These are phyloP conservation scores for Clausena lansium DNA, from an alignment of 345 rosid species.

Conservation along the genomic window DNA sequence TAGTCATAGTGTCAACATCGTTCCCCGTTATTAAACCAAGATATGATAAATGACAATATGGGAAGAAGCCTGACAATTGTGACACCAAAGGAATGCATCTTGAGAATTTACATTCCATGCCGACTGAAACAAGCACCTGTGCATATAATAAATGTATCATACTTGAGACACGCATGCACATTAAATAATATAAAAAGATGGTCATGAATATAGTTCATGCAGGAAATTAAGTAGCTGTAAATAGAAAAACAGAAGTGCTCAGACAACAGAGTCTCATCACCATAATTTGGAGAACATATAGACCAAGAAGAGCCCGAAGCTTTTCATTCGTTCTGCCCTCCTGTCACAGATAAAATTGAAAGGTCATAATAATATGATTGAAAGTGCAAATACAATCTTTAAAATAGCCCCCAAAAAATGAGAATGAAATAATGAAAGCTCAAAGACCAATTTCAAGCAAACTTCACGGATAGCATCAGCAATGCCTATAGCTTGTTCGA, in stretches of 20 bases:
- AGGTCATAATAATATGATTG: background rate
- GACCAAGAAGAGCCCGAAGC: constrained; percentile 67
- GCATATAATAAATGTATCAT: constrained; percentile 27
- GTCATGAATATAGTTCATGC: background rate
- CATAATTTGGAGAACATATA: constrained; percentile 67
- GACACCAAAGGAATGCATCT: constrained; percentile 40
- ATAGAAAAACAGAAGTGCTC: constrained; percentile 6
- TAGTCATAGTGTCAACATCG: constrained; percentile 42
- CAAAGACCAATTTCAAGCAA: constrained; percentile 57
- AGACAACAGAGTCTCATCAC: constrained; percentile 36
- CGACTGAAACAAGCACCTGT: constrained; percentile 70
- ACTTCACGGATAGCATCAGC: constrained; percentile 56
- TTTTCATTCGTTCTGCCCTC: constrained; percentile 48
- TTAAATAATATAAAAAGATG: background rate
- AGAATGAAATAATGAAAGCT: constrained; percentile 15
- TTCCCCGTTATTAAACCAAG: constrained; percentile 68
- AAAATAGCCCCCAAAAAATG: constrained; percentile 10
- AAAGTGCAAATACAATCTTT: background rate
- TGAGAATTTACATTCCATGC: constrained; percentile 34
- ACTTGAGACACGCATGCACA: constrained; percentile 17
- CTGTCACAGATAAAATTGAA: constrained; percentile 35
- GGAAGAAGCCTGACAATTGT: constrained; percentile 44
- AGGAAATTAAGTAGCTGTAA: background rate
- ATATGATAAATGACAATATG: constrained; percentile 58
- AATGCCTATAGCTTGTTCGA: constrained; percentile 55